These are phyloP conservation scores for Mortierella sp. DNA, from an alignment of 371 early-diverging fungal genomes.

Conservation along the genomic window DNA sequence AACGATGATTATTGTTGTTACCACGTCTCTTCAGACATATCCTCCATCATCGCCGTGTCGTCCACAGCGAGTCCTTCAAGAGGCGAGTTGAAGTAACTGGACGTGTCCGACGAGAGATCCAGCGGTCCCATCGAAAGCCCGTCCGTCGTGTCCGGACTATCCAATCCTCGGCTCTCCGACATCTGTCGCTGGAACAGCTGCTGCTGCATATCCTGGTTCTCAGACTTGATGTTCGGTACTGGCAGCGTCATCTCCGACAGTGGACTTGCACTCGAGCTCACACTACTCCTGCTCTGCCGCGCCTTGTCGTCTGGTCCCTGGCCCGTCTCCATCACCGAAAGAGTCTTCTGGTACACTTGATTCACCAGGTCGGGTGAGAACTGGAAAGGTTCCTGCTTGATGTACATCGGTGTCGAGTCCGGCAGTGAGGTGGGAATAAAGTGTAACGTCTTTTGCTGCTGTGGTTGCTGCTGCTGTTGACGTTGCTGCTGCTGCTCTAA, in stretches of 20 bases:
- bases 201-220: slow-evolving; percentile 21
- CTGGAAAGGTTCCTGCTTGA: slow-evolving; percentile 55
- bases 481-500: slow-evolving; percentile 27
- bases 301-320: slow-evolving; percentile 11
- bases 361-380: slow-evolving; percentile 49
- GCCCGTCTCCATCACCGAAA: slow-evolving; percentile 38
- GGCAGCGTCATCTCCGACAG: slow-evolving; percentile 50
- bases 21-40: slow-evolving; percentile 48
- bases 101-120: slow-evolving; percentile 31
- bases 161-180: slow-evolving; percentile 22
- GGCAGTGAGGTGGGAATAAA: slow-evolving; percentile 8
- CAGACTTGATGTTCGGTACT: slow-evolving; percentile 32
- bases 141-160: slow-evolving; percentile 16
- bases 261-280: slow-evolving; percentile 27
- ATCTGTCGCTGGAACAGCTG: slow-evolving; percentile 33
- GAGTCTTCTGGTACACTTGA: slow-evolving; percentile 53
- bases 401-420: slow-evolving; percentile 29
- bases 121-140: slow-evolving; percentile 19
- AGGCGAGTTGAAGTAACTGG: slow-evolving; percentile 45
- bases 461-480: slow-evolving; percentile 31
- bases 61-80: slow-evolving; percentile 45
- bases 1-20: background rate
- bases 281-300: slow-evolving; percentile 8
- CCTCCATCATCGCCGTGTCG: slow-evolving; percentile 53
- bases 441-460: slow-evolving; percentile 6